Base-by-base conservation (phyloP, 257 asterid genomes). In the Galeopsis tetrahit region DNA sequence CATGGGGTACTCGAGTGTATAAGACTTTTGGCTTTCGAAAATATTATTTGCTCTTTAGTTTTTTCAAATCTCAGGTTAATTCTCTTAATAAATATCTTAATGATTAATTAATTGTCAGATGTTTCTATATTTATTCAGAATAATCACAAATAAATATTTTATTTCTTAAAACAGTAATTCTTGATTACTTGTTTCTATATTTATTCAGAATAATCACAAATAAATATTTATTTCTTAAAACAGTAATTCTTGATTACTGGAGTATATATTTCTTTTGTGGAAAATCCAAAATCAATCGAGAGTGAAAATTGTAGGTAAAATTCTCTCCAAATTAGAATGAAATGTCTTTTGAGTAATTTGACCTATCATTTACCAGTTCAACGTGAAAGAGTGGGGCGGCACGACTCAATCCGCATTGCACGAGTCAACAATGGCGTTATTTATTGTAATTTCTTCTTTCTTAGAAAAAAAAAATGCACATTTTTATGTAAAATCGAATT, bases 311-410 rank as follows among this genome's bases (percentile, higher is more conserved):
- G 17, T 0, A 63, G 53, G 65, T 53, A 43, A 39, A 52, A 38
- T 63, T 64, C 66, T 63, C 55, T 49, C 40, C 21, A 4, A 3
- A 35, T 61, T 44, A 2, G 39, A 38, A 7, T 28, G 7, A 49
- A 11, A 58, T 8, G 14, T 33, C 17, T 2, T 49, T 36, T 71
- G 39, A 21, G 56, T 17, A 73, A 9, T 49, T 49, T 34, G 43
- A 62, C 33, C 35, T 21, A 4, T 4, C 32, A 21, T 59, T 46
- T 44, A 43, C 39, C 11, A 48, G 43, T 63, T 39, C 67, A 43
- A 69, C 79, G 57, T 4, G 5, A 4, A 46, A 10, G 69, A 60
- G 52, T 69, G 71, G 57, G 28, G 40, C 17, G 55, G 43, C 79
- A 74, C 73, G 68, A 36, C 63, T 70, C 71, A 11, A 11, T 33